phyloP scores from a whole-genome alignment of 306 rosid species.

The Malus domestica region ASM211411v1 NC_041797.1:7096501-7097000 shows the following conservation, averaged over 20 bases:
- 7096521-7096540: background rate
- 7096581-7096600: constrained; percentile 2
- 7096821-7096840: constrained; percentile 56
- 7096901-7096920: constrained; percentile 15
- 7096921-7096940: constrained; percentile 18
- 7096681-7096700: constrained; percentile 2
- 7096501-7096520: background rate
- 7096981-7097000: constrained; percentile 1
- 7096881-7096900: constrained; percentile 1
- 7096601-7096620: background rate
- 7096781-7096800: background rate
- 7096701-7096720: constrained; percentile 9
- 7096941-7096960: background rate
- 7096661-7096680: constrained; percentile 15
- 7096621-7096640: background rate
- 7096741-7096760: background rate
- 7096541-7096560: background rate
- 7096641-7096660: background rate
- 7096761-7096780: constrained; percentile 12
- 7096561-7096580: background rate
- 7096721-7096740: constrained; percentile 7
- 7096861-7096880: constrained; percentile 45
- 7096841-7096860: constrained; percentile 60
- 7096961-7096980: constrained; percentile 25
- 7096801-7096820: constrained; percentile 34